Percentiles rank a stretch among this genome's conserved stretches.
Conservation (phyloP, 2,329 filamentous ascomycete species). For the Drechslerella stenobrocha region DNA sequence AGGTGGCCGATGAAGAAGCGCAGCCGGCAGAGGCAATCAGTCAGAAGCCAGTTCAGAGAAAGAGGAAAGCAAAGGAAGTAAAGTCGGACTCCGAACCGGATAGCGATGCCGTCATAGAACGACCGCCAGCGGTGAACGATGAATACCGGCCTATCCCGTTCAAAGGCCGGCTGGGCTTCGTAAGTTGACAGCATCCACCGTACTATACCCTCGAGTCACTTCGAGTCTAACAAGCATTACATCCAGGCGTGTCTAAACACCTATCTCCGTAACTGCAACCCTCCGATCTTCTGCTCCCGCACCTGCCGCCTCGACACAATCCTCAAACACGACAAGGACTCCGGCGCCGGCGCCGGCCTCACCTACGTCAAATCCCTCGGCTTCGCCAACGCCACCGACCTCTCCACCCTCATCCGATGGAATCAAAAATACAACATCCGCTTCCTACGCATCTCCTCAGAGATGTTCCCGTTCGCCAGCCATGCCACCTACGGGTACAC, state of each 20-base stretch:
- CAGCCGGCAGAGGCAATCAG: not conserved
- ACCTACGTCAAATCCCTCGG: conserved; percentile 76
- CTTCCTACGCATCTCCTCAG: conserved; percentile 87
- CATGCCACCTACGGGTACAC: conserved; percentile 85
- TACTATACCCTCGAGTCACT: conserved; percentile 9
- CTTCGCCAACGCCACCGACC: conserved; percentile 78
- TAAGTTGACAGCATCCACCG: conserved; percentile 58
- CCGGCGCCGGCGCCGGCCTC: conserved; percentile 57
- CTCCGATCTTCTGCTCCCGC: conserved; percentile 84
- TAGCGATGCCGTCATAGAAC: conserved; percentile 55
- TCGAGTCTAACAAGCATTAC: conserved; percentile 8
- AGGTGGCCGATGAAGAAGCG: not conserved
- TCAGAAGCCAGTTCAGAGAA: conserved; percentile 9
- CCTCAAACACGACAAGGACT: conserved; percentile 70
- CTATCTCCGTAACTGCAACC: conserved; percentile 78
- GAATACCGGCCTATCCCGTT: conserved; percentile 81
- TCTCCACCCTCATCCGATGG: conserved; percentile 85
- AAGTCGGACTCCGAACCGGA: conserved; percentile 6
- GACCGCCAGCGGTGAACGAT: conserved; percentile 79
- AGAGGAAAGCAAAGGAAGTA: conserved; percentile 15
- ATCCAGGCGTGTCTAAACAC: conserved; percentile 82
- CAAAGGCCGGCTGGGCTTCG: conserved; percentile 87
- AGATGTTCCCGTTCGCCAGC: conserved; percentile 96
- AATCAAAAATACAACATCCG: conserved; percentile 89
- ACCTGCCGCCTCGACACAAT: conserved; percentile 92